phyloP scores from a whole-genome alignment of 164 flowering plant species.

The Litsea cubeba region DNA sequence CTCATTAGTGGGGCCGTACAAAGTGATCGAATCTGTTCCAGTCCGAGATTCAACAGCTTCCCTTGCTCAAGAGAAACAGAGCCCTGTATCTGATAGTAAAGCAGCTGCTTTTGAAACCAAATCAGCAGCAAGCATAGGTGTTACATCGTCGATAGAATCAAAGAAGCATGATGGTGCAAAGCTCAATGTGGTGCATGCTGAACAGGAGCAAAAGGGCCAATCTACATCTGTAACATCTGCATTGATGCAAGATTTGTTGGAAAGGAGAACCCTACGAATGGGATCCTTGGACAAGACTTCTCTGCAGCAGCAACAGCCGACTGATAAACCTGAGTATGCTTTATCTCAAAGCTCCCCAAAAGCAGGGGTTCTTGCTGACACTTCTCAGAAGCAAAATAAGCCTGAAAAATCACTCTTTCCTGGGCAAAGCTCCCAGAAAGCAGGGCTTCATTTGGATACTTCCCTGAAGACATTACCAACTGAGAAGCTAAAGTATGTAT shows the following conservation, averaged over 20 bases:
- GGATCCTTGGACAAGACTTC: constrained; percentile 9
- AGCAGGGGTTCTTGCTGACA: no score
- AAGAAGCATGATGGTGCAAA: constrained; percentile 4
- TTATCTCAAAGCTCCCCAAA: no score
- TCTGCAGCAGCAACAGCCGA: no score
- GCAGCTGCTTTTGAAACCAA: neutral
- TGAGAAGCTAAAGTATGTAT: no score
- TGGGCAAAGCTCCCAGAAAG: no score
- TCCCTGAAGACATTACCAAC: no score
- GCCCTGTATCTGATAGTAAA: constrained; percentile 7
- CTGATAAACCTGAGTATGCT: no score
- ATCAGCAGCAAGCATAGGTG: neutral
- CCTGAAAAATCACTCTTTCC: no score
- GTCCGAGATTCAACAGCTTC: constrained; percentile 16
- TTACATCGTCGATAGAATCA: neutral
- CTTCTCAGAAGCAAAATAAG: no score
- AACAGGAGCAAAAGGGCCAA: constrained; percentile 14
- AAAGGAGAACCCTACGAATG: constrained; percentile 26
- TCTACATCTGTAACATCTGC: constrained; percentile 19
- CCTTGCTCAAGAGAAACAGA: neutral
- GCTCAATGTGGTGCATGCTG: constrained; percentile 3
- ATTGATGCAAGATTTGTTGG: constrained; percentile 24
- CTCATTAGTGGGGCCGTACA: constrained; percentile 22
- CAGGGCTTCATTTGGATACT: no score
- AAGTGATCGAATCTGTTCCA: constrained; percentile 23